These are phyloP conservation scores for Moelleriella libera DNA, from an alignment of 2,329 filamentous ascomycete species.

Conservation along the genomic window DNA sequence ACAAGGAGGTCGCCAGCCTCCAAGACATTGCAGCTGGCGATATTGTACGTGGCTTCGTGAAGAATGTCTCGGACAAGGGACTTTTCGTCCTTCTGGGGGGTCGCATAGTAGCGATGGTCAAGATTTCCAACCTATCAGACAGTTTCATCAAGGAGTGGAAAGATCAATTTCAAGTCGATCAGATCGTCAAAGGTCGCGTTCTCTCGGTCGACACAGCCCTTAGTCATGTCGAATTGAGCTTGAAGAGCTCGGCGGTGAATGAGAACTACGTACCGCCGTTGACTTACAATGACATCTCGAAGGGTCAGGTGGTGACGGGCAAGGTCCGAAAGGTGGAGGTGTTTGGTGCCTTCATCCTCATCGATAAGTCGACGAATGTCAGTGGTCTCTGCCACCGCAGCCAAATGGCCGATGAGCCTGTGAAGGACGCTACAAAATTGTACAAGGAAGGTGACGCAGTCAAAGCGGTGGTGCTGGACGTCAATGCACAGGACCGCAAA, in stretches of 20 bases:
- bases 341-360: conserved; percentile 85
- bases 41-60: conserved; percentile 80
- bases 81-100: conserved; percentile 76
- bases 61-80: conserved; percentile 78
- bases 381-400: conserved; percentile 87
- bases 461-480: conserved; percentile 74
- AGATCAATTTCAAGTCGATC: conserved; percentile 70
- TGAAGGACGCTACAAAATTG: conserved; percentile 75
- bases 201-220: conserved; percentile 53
- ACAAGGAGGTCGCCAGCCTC: conserved; percentile 60
- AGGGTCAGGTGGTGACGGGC: conserved; percentile 73
- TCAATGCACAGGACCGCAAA: conserved; percentile 61
- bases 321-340: conserved; percentile 89
- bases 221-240: conserved; percentile 67
- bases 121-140: conserved; percentile 81
- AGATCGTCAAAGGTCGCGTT: conserved; percentile 81
- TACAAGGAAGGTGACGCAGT: conserved; percentile 87
- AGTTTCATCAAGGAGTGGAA: conserved; percentile 94
- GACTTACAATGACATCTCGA: conserved; percentile 63
- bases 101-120: conserved; percentile 67
- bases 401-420: conserved; percentile 74
- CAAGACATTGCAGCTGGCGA: conserved; percentile 65
- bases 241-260: conserved; percentile 76
- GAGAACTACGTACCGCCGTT: conserved; percentile 60
- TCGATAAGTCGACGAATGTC: conserved; percentile 77